Conservation (phyloP, 1,139 yeast genomes). For the Lodderomyces pseudojiufengensis region DNA sequence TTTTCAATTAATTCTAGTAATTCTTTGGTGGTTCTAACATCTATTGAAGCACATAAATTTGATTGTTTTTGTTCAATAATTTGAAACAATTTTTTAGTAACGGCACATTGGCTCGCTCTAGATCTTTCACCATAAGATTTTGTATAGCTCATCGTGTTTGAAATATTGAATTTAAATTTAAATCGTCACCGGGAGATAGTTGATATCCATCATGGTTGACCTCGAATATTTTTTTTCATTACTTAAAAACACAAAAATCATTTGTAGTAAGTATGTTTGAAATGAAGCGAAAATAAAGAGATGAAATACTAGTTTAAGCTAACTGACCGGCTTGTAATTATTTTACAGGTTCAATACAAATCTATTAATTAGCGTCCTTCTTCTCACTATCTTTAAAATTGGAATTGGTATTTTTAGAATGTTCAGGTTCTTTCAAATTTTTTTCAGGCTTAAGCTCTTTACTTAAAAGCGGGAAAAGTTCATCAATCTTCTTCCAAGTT, state of each 20-base stretch:
- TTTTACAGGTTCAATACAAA: no score
- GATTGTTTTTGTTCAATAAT: constrained; percentile 80
- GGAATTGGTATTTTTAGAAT: not conserved
- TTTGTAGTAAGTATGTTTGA: no score
- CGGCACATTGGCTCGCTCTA: constrained; percentile 63
- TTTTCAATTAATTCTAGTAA: constrained; percentile 67
- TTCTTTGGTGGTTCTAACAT: constrained; percentile 76
- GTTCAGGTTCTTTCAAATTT: not conserved
- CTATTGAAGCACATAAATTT: constrained; percentile 95
- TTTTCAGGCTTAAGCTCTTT: constrained; percentile 21
- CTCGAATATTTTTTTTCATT: constrained; percentile 1
- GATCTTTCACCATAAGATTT: constrained; percentile 68
- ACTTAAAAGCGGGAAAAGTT: constrained; percentile 43
- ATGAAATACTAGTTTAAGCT: no score
- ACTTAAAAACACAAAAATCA: no score
- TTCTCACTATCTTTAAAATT: constrained; percentile 1
- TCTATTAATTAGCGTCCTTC: no score
- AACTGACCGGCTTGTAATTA: no score
- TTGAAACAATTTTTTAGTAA: constrained; percentile 69
- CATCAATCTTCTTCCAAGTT: constrained; percentile 44
- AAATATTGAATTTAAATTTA: not conserved
- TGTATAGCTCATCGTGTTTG: constrained; percentile 19
- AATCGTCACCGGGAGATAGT: no score
- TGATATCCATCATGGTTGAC: constrained; percentile 6
- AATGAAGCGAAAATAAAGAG: no score